These are phyloP conservation scores for Buxus sempervirens DNA, from an alignment of 164 flowering plant genomes.

Conservation along the genomic window DNA sequence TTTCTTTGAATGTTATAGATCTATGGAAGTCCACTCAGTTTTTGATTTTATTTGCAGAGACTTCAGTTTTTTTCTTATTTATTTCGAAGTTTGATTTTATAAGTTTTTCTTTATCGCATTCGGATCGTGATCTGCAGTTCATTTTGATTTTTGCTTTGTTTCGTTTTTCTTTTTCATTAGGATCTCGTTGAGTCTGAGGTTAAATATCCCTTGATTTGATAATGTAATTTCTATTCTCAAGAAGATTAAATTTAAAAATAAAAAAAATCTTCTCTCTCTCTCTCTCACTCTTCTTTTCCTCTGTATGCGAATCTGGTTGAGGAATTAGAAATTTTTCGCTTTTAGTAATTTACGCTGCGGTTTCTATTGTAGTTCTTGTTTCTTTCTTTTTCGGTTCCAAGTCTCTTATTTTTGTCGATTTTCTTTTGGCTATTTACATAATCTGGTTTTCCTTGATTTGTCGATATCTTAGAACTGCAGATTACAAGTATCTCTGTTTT, in stretches of 20 bases:
- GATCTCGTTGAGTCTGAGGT: background rate
- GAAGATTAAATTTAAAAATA: no score
- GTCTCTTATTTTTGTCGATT: background rate
- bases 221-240: background rate
- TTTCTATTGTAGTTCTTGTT: background rate
- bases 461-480: background rate
- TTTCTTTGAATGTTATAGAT: background rate
- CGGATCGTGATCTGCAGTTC: background rate
- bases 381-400: background rate
- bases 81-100: background rate
- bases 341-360: background rate
- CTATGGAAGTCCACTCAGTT: background rate
- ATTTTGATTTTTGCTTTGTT: no score
- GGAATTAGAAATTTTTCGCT: no score
- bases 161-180: no score
- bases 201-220: background rate
- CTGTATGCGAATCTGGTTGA: background rate
- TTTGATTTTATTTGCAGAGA: background rate
- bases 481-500: background rate
- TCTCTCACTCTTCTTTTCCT: background rate
- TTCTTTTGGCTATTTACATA: background rate
- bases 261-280: no score
- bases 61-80: background rate
- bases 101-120: no score
- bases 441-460: constrained; percentile 8